Evolutionary conservation across 441 rosid species (phyloP), one percentile per base, ranked within the genome.

Genomic region (Metrosideros polymorpha): DNA sequence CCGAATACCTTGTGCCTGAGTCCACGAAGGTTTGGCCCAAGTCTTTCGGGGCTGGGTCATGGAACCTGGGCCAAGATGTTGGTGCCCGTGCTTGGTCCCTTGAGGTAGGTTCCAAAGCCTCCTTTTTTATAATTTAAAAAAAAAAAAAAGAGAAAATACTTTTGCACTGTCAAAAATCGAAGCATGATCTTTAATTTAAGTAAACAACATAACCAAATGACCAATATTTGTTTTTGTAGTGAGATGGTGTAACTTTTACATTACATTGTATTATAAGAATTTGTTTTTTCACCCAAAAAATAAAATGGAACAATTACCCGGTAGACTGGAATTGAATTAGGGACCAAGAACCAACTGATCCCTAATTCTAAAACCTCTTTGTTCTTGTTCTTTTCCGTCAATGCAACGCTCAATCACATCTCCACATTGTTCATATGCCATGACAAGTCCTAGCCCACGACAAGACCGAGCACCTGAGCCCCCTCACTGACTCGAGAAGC

Each of bases 1-100:
- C 4, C 13, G 5, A 4, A 6, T 8, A 2, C 13, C 13, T 10
- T 0, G 57, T 54, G 13, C 12, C 13, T 5, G 0, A 5, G 61
- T 56, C 61, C 7, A 10, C 30, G 6, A 27, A 56, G 30, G 14
- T 56, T 27, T 56, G 29, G 15, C 30, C 30, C 6, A 2, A 56
- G 15, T 56, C 30, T 27, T 30, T 27, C n/a, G 13, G 19, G 9
- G 13, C 5, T 12, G 2, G 8, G 22, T 7, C 4, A 5, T 0
- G 24, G 12, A 24, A 52, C 24, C 7, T 7, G 22, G 61, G 29
- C 30, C 14, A 56, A 5, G 30, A 56, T 3, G 14, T 5, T 56
- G 61, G 15, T 56, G 30, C 61, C 29, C n/a, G 3, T 56, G 61
- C 61, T 4, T 27, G 61, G 7, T 27, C 61, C n/a, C 29, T 56